phyloP scores from a whole-genome alignment of 352 stramenopile species.

The Phytopythium litorale region DNA sequence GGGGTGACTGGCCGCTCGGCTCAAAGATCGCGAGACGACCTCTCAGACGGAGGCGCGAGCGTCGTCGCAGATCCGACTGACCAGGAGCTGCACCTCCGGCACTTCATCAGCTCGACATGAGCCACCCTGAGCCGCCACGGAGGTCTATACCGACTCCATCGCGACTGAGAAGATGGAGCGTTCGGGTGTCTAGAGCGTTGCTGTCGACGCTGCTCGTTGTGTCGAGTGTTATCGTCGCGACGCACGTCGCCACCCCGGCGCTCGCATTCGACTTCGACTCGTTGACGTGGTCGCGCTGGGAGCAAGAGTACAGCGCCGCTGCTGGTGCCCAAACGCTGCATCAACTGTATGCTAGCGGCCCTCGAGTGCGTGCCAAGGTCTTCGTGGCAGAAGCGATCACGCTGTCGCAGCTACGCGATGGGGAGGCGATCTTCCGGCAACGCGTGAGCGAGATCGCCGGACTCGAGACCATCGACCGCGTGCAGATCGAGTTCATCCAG shows the following conservation, averaged over 20 bases:
- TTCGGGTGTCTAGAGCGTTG: too few species aligned
- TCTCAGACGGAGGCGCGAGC: too few species aligned
- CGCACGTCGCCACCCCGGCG: background rate
- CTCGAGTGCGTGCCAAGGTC: slow-evolving; percentile 19
- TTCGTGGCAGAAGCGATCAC: slow-evolving; percentile 12
- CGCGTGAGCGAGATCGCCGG: slow-evolving; percentile 12
- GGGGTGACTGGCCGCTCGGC: too few species aligned
- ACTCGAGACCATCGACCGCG: slow-evolving; percentile 12
- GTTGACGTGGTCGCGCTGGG: background rate
- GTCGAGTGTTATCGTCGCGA: background rate
- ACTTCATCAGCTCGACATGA: background rate
- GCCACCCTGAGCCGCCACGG: background rate
- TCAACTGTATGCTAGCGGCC: slow-evolving; percentile 2
- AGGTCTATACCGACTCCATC: background rate
- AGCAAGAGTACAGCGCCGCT: background rate
- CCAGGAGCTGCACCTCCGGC: too few species aligned
- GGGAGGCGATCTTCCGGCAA: slow-evolving; percentile 16
- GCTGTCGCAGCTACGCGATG: slow-evolving; percentile 10
- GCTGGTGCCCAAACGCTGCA: background rate
- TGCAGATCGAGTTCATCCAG: slow-evolving; percentile 22
- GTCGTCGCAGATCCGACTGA: too few species aligned
- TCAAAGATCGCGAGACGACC: too few species aligned
- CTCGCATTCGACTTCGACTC: slow-evolving; percentile 2
- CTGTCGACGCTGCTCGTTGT: background rate
- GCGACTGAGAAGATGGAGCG: background rate